Base-by-base conservation (phyloP, 2,329 filamentous ascomycete species). In the Aspergillus piperis region DNA sequence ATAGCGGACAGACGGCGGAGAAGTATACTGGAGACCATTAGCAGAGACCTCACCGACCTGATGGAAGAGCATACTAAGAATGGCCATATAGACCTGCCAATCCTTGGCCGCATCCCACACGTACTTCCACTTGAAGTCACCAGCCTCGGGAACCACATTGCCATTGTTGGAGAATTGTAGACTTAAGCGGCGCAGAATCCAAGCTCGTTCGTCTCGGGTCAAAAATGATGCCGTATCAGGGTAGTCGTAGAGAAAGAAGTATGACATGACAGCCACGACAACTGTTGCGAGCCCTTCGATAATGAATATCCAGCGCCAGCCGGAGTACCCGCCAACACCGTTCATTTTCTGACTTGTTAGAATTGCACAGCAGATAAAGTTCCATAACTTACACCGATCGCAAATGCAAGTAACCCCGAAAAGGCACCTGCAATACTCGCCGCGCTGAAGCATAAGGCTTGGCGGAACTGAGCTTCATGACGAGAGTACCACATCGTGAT, bases 221-320 rank as follows among this genome's bases (percentile, higher is more conserved):
- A 82, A 70, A 55, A 81, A 82, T 0, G 66, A 71, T 1, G 78
- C 79, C 0, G 74, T 79, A 49, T 80, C 77, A 0, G 79, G 80
- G 19, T 72, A 79, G 57, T 83, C 80, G 23, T 77, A 74, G 10
- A 83, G 78, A n/a, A 74, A 71, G 60, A 79, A 80, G 53, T 77
- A 81, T 11, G 78, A 76, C 2, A 76, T 49, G 7, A 77, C 54
- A 2, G 79, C 79, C 3, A 82, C 71, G 3, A 79, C 53, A 8
- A 81, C 70, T 1, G 80, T 82, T 3, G 79, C 68, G 0, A 83
- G 67, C 2, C 81, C 81, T 64, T 83, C 81, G 11, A 82, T 66
- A 41, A 82, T 81, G 60, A 82, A 81, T 50, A 82, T 80, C 81
- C 81, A 82, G 53, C 80, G 71, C 81, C 81, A 83, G 48, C 80